These are phyloP conservation scores for Xylariaceae sp. DNA, from an alignment of 2,329 filamentous ascomycete genomes.

Conservation along the genomic window DNA sequence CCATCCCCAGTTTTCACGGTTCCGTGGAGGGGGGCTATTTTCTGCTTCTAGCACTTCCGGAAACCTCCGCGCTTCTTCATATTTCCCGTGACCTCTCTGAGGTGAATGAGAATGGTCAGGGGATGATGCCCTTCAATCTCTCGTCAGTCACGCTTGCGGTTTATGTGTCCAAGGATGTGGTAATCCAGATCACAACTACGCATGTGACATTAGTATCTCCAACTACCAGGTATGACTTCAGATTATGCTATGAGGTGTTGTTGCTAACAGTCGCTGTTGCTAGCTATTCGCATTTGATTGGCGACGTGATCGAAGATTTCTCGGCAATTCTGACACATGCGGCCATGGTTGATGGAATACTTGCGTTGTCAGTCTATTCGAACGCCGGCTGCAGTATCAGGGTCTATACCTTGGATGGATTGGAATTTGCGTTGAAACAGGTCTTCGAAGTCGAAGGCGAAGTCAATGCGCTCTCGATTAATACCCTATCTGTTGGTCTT, in stretches of 20 bases:
- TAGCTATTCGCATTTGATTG: conserved; percentile 29
- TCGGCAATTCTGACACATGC: conserved; percentile 39
- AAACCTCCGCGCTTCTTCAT: conserved; percentile 43
- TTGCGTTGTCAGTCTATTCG: conserved; percentile 41
- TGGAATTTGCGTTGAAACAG: conserved; percentile 26
- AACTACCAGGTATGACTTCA: conserved; percentile 33
- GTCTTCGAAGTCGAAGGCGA: conserved; percentile 40
- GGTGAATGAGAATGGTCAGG: conserved; percentile 38
- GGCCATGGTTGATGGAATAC: conserved; percentile 33
- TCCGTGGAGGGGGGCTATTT: conserved; percentile 31
- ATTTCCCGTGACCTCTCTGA: conserved; percentile 45
- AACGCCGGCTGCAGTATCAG: conserved; percentile 36
- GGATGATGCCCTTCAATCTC: conserved; percentile 45
- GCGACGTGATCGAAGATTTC: conserved; percentile 30
- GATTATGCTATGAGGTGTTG: conserved; percentile 5
- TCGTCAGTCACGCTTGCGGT: conserved; percentile 46
- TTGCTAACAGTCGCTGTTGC: conserved; percentile 16
- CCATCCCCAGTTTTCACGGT: conserved; percentile 35
- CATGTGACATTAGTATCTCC: conserved; percentile 37
- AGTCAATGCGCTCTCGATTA: conserved; percentile 41
- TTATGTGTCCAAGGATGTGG: conserved; percentile 32
- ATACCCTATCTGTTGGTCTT: conserved; percentile 12
- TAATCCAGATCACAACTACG: conserved; percentile 52
- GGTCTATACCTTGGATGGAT: conserved; percentile 34
- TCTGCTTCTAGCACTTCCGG: conserved; percentile 45